These are phyloP conservation scores for Aegilops umbellulata DNA, from an alignment of 176 grass and related monocot genomes.

Conservation along the genomic window DNA sequence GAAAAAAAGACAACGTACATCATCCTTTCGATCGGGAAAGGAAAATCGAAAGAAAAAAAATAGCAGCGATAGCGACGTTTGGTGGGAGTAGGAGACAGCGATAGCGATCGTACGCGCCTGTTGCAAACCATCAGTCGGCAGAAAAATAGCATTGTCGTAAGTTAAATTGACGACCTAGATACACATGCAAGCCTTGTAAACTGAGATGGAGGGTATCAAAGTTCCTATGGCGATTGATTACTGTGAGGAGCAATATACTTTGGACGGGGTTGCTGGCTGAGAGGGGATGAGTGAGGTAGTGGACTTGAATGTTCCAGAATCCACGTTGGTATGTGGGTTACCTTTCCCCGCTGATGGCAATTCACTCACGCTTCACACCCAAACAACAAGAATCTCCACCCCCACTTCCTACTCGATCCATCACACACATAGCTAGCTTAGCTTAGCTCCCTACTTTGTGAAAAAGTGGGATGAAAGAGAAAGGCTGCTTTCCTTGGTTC, in stretches of 20 bases:
- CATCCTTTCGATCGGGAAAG: no score
- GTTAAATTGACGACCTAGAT: no score
- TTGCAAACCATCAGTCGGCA: no score
- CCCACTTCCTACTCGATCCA: background rate
- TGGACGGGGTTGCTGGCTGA: no score
- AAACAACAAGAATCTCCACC: background rate
- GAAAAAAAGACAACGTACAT: no score
- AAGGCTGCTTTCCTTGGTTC: background rate
- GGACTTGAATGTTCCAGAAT: background rate
- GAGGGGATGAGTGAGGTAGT: background rate
- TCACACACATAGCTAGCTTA: background rate
- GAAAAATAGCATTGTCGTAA: no score
- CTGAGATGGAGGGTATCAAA: no score
- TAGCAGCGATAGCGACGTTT: no score
- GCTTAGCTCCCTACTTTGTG: background rate
- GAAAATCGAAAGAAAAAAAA: no score
- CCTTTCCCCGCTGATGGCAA: background rate
- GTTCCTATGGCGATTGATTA: background rate
- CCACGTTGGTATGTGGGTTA: background rate
- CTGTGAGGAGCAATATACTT: background rate
- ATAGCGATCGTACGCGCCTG: no score
- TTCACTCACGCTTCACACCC: background rate
- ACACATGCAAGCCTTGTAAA: no score
- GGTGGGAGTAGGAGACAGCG: no score
- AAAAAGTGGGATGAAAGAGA: background rate